Conservation (phyloP, 2,329 filamentous ascomycete genomes). For the Talaromyces sp. region DNA sequence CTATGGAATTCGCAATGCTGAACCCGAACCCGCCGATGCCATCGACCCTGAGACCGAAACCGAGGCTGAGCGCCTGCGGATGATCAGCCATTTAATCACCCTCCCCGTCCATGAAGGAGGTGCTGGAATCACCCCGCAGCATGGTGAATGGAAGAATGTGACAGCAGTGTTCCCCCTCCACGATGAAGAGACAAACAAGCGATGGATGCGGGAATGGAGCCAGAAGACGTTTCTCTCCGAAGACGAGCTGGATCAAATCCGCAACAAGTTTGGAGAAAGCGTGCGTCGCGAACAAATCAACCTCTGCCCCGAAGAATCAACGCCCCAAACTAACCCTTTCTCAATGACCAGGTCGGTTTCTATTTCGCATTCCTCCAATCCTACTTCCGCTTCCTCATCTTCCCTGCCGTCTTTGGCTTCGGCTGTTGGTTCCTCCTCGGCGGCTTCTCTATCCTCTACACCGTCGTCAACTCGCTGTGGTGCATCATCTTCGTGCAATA, state of each 20-base stretch:
- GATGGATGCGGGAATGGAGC: conserved; percentile 77
- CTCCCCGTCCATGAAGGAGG: conserved; percentile 74
- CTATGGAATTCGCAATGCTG: conserved; percentile 79
- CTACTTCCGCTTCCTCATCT: conserved; percentile 86
- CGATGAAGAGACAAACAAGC: conserved; percentile 73
- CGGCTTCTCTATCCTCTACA: conserved; percentile 81
- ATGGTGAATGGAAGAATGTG: conserved; percentile 73
- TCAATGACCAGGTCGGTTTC: conserved; percentile 88
- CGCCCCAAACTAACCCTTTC: too few relatives aligned
- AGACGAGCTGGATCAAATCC: conserved; percentile 73
- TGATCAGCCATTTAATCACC: conserved; percentile 84
- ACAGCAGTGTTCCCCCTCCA: conserved; percentile 78
- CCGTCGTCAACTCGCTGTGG: conserved; percentile 79
- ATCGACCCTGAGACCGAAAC: conserved; percentile 82
- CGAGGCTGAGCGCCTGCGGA: conserved; percentile 83
- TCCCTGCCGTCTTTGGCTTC: conserved; percentile 79
- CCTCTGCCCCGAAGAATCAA: too few relatives aligned
- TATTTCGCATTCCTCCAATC: conserved; percentile 95
- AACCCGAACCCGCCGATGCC: conserved; percentile 70
- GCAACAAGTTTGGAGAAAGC: conserved; percentile 73
- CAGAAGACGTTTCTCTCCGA: conserved; percentile 52
- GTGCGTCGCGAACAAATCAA: conserved; percentile 22
- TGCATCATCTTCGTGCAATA: conserved; percentile 90
- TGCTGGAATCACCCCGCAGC: conserved; percentile 72
- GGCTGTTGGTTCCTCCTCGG: conserved; percentile 80